phyloP scores from a whole-genome alignment of 495 filamentous ascomycete species.

The Aspergillus ellipticus region DNA sequence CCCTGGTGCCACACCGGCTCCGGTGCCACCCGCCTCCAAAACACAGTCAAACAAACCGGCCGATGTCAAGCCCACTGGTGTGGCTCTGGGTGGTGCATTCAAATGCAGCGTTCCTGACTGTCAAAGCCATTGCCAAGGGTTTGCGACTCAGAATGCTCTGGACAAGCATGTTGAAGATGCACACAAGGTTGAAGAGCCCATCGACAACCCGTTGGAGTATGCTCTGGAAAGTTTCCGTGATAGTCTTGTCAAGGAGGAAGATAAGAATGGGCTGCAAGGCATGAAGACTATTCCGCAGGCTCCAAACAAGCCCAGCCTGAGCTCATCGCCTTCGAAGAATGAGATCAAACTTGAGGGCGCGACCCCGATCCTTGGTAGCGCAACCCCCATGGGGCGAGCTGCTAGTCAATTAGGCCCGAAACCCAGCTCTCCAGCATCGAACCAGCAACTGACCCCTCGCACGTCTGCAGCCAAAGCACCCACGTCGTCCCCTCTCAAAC shows the following conservation, averaged over 20 bases:
- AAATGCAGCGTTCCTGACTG: slow-evolving; percentile 46
- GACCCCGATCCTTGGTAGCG: slow-evolving; percentile 32
- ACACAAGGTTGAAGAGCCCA: slow-evolving; percentile 44
- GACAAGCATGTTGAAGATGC: slow-evolving; percentile 46
- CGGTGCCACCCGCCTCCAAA: slow-evolving; percentile 28
- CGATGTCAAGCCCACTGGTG: slow-evolving; percentile 31
- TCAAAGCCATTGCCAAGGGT: slow-evolving; percentile 43
- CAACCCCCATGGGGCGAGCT: slow-evolving; percentile 42
- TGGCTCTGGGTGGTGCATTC: slow-evolving; percentile 29
- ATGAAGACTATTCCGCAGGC: slow-evolving; percentile 20
- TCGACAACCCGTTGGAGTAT: slow-evolving; percentile 46
- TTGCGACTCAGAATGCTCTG: slow-evolving; percentile 40
- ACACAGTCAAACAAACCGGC: slow-evolving; percentile 29
- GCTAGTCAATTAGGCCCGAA: slow-evolving; percentile 38
- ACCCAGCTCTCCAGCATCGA: slow-evolving; percentile 38
- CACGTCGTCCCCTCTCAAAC: slow-evolving; percentile 23
- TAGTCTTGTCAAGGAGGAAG: slow-evolving; percentile 32
- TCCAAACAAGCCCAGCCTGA: slow-evolving; percentile 22
- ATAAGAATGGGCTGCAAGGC: slow-evolving; percentile 29
- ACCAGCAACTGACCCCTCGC: slow-evolving; percentile 42
- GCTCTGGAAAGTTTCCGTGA: slow-evolving; percentile 42
- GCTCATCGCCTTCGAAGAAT: slow-evolving; percentile 33
- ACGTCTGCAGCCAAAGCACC: slow-evolving; percentile 27
- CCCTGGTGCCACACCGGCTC: slow-evolving; percentile 26
- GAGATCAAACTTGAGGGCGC: slow-evolving; percentile 33